Evolutionary conservation across 1,139 yeast species (phyloP).

Genomic region (Yamadazyma mexicana): DNA sequence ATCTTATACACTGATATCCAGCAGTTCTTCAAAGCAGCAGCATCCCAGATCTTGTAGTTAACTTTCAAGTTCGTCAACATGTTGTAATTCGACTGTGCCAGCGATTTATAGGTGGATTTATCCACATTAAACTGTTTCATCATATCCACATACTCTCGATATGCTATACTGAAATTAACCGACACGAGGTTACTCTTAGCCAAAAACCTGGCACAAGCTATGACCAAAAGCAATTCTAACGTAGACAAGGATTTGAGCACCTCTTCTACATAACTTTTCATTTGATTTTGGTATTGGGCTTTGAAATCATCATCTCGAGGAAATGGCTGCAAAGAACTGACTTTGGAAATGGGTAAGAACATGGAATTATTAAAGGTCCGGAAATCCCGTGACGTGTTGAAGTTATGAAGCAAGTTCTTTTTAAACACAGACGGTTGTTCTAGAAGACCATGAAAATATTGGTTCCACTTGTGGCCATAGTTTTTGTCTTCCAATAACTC

Average conservation of each 20-base stretch:
- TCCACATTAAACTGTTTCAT: conserved; percentile 42
- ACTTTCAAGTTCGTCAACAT: conserved; percentile 38
- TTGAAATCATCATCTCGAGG: conserved; percentile 33
- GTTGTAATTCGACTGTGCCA: conserved; percentile 34
- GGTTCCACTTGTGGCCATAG: conserved; percentile 53
- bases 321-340: conserved; percentile 27
- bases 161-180: conserved; percentile 73
- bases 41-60: conserved; percentile 49
- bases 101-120: conserved; percentile 27
- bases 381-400: conserved; percentile 59
- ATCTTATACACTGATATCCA: conserved; percentile 52
- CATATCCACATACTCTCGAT: conserved; percentile 69
- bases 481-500: conserved; percentile 17
- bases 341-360: conserved; percentile 44
- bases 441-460: conserved; percentile 31
- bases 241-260: conserved; percentile 55
- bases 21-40: conserved; percentile 48
- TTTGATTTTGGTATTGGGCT: conserved; percentile 19
- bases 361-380: conserved; percentile 54
- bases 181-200: conserved; percentile 56
- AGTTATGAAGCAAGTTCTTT: conserved; percentile 41
- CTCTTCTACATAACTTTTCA: conserved; percentile 26
- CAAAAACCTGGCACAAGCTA: conserved; percentile 73
- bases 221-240: conserved; percentile 64
- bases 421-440: conserved; percentile 9